Base-by-base conservation (phyloP, 2,329 filamentous ascomycete species). In the Phaeosphaeriaceae sp. region DNA sequence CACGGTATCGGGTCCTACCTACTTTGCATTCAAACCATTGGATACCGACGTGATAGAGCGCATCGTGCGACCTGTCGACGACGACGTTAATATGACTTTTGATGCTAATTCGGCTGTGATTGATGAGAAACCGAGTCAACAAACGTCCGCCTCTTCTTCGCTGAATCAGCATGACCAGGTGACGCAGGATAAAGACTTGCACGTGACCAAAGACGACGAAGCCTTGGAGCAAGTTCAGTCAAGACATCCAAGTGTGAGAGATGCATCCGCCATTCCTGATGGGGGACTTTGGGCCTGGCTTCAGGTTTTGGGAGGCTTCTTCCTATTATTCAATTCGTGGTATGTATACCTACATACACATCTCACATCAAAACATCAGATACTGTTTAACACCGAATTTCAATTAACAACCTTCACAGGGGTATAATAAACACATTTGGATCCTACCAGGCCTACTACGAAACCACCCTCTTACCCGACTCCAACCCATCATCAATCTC, bases 321-420 rank as follows among this genome's bases (percentile, higher is more conserved):
- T 79, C 43, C 52, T 80, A 6, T 74, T 80, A 54, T 78, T 78
- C 51, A 79, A 79, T 56, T 72, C 73, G 21, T 80, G 77, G 75
- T 74, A 67, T 32, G 69, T 65, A 9, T 15, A 26, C 42, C 9
- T 34, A 18, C 9, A 18, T n/a, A n/a, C n/a, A n/a, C n/a, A n/a
- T n/a, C n/a, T n/a, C n/a, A n/a, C n/a, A n/a, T n/a, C n/a, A n/a
- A n/a, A n/a, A n/a, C n/a, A n/a, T n/a, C n/a, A n/a, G n/a, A n/a
- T n/a, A n/a, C n/a, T n/a, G n/a, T n/a, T n/a, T n/a, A n/a, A n/a
- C n/a, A n/a, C n/a, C n/a, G n/a, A n/a, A n/a, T n/a, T n/a, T n/a
- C n/a, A n/a, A n/a, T n/a, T n/a, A n/a, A n/a, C n/a, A n/a, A n/a
- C n/a, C n/a, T n/a, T 30, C 46, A 17, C 34, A 72, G 70, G 72